Conservation (phyloP, 2,329 filamentous ascomycete species). For the Claviceps pazoutovae region DNA sequence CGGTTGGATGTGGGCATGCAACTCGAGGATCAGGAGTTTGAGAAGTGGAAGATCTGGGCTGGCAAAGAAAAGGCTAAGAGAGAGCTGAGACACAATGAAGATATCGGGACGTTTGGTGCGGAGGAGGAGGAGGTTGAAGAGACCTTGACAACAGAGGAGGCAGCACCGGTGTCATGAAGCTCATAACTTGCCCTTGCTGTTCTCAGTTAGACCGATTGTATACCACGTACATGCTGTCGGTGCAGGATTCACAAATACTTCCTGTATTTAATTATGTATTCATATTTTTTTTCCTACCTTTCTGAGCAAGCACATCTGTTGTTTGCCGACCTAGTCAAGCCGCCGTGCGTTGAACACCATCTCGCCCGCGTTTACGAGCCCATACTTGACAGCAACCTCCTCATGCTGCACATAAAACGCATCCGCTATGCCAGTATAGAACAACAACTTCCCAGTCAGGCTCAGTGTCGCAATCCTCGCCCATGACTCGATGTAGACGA, state of each 20-base stretch:
- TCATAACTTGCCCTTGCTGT: background rate
- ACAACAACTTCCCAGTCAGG: slow-evolving; percentile 66
- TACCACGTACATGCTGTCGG: slow-evolving; percentile 10
- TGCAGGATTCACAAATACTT: background rate
- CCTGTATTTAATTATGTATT: background rate
- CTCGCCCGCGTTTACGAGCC: slow-evolving; percentile 23
- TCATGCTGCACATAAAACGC: slow-evolving; percentile 74
- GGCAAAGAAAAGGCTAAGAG: slow-evolving; percentile 28
- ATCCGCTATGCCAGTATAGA: slow-evolving; percentile 52
- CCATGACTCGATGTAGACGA: slow-evolving; percentile 87
- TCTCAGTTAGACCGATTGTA: slow-evolving; percentile 5
- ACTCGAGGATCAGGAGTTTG: slow-evolving; percentile 66
- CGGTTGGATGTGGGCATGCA: slow-evolving; percentile 64
- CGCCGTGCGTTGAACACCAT: slow-evolving; percentile 26
- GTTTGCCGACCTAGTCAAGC: slow-evolving; percentile 9
- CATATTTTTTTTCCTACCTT: background rate
- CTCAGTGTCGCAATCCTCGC: slow-evolving; percentile 73
- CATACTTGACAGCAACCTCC: slow-evolving; percentile 37
- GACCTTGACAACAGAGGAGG: slow-evolving; percentile 5
- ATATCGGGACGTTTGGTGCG: slow-evolving; percentile 29
- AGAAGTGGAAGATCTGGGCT: slow-evolving; percentile 79
- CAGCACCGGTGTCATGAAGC: slow-evolving; percentile 6
- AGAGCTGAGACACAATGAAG: slow-evolving; percentile 25
- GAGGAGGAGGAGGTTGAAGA: slow-evolving; percentile 18
- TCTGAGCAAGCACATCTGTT: background rate